Conservation (phyloP, 495 filamentous ascomycete species). For the Lepraria neglecta region DNA sequence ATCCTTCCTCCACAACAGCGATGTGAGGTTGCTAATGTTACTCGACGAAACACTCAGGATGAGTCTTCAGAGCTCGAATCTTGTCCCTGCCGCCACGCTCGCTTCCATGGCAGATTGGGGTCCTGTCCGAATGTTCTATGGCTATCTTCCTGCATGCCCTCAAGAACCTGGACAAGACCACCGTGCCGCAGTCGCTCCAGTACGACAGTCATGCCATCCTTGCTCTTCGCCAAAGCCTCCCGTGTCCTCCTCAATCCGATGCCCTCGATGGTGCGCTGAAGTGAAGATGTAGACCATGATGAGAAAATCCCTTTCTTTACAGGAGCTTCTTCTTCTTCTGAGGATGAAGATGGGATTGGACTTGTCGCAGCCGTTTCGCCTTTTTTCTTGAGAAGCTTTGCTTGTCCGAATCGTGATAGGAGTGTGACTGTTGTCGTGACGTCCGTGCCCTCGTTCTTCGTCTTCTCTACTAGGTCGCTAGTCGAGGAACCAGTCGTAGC, state of each 20-base stretch:
- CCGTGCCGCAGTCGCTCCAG: slow-evolving; percentile 76
- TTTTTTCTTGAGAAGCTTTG: slow-evolving; percentile 52
- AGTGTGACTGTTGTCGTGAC: slow-evolving; percentile 83
- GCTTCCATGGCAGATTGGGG: slow-evolving; percentile 37
- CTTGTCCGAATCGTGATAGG: slow-evolving; percentile 70
- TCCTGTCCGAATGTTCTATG: slow-evolving; percentile 45
- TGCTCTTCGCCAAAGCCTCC: slow-evolving; percentile 77
- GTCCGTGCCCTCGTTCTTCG: slow-evolving; percentile 58
- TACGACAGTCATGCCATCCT: slow-evolving; percentile 92
- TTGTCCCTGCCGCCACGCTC: slow-evolving; percentile 41
- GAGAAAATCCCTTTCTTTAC: slow-evolving; percentile 59
- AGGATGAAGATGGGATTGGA: slow-evolving; percentile 14
- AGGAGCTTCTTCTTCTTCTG: slow-evolving; percentile 45
- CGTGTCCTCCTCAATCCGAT: slow-evolving; percentile 79
- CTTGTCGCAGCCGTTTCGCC: slow-evolving; percentile 29
- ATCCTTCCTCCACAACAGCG: slow-evolving; percentile 14
- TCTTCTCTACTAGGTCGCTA: slow-evolving; percentile 31
- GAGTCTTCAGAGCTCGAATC: slow-evolving; percentile 13
- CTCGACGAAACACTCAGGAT: neutral
- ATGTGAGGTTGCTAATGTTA: neutral
- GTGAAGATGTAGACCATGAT: slow-evolving; percentile 68
- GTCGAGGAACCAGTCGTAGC: slow-evolving; percentile 28
- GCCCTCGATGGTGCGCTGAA: slow-evolving; percentile 84
- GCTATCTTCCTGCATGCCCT: slow-evolving; percentile 71
- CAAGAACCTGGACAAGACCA: slow-evolving; percentile 77